These are phyloP conservation scores for Chlamydomonas reinhardtii DNA, from an alignment of 163 green algal genomes.

Conservation along the genomic window DNA sequence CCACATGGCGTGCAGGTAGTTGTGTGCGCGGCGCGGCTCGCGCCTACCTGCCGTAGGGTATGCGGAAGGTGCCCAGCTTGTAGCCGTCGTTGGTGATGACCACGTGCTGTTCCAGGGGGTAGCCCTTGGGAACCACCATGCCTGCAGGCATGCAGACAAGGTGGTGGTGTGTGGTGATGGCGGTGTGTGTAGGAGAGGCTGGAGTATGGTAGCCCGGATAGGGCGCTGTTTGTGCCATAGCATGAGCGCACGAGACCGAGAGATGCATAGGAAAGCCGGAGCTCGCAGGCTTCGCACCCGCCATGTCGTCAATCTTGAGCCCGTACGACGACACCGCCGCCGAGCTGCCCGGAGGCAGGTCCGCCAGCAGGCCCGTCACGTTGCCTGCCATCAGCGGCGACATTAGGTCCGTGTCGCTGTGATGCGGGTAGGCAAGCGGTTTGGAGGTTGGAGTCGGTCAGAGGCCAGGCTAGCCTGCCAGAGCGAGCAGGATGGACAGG, in stretches of 20 bases:
- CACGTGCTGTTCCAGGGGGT: conserved; percentile 42
- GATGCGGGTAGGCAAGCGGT: too few species aligned
- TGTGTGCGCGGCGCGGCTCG: too few species aligned
- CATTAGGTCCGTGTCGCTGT: conserved; percentile 1
- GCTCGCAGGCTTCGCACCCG: not conserved
- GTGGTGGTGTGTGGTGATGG: too few species aligned
- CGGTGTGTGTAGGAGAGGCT: not conserved
- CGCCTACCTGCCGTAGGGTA: conserved; percentile 31
- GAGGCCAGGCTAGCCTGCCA: too few species aligned
- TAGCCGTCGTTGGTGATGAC: conserved; percentile 48
- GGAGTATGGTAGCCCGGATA: too few species aligned
- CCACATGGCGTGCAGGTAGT: too few species aligned
- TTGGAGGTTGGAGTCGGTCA: too few species aligned
- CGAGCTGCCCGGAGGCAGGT: conserved; percentile 6
- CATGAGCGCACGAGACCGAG: too few species aligned
- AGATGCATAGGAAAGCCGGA: too few species aligned
- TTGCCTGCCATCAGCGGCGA: conserved; percentile 1
- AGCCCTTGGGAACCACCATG: conserved; percentile 41
- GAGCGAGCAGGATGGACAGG: too few species aligned
- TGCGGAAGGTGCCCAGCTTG: conserved; percentile 54
- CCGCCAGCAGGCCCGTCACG: not conserved
- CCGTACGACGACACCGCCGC: not conserved
- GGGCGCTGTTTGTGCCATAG: too few species aligned
- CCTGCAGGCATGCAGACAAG: conserved; percentile 17
- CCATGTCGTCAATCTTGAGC: conserved; percentile 39